A percentile compares a stretch with the other conserved stretches of the same genome.
These are phyloP conservation scores for Candida odintsovae DNA, from an alignment of 805 yeast species.

Conservation along the genomic window DNA sequence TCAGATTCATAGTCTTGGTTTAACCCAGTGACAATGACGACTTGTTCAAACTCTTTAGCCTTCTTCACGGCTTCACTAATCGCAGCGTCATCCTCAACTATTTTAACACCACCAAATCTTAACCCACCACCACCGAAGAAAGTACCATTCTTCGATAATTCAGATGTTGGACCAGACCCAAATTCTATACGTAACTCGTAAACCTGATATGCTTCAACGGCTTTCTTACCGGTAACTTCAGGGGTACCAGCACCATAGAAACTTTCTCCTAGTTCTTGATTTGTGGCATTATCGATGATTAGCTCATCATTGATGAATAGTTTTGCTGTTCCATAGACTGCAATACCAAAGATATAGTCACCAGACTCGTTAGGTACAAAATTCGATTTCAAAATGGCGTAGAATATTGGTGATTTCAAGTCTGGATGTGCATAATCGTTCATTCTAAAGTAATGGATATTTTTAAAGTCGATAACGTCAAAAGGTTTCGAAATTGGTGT, in stretches of 20 bases:
- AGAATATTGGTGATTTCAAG: slow-evolving; percentile 23
- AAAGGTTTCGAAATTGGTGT: slow-evolving; percentile 16
- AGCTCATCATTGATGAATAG: slow-evolving; percentile 46
- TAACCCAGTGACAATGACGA: slow-evolving; percentile 45
- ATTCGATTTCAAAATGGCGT: slow-evolving; percentile 37
- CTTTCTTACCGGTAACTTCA: slow-evolving; percentile 37
- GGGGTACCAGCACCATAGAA: slow-evolving; percentile 52
- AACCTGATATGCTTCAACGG: slow-evolving; percentile 36
- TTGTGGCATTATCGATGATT: slow-evolving; percentile 50
- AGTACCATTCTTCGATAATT: slow-evolving; percentile 14
- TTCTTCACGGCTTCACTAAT: slow-evolving; percentile 37
- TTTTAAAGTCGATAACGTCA: slow-evolving; percentile 19
- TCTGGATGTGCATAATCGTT: slow-evolving; percentile 14
- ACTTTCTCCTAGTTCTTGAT: slow-evolving; percentile 42
- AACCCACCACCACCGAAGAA: slow-evolving; percentile 32
- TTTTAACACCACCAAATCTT: slow-evolving; percentile 28
- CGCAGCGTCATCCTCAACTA: slow-evolving; percentile 26
- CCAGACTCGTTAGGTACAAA: slow-evolving; percentile 44
- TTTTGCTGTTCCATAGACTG: slow-evolving; percentile 46
- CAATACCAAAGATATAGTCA: slow-evolving; percentile 31
- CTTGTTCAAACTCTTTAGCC: slow-evolving; percentile 49
- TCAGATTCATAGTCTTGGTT: slow-evolving; percentile 41
- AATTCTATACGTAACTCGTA: slow-evolving; percentile 44
- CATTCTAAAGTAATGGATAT: slow-evolving; percentile 14
- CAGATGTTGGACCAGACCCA: slow-evolving; percentile 43